Conservation (phyloP, 306 rosid species). For the Clitoria ternatea region DNA sequence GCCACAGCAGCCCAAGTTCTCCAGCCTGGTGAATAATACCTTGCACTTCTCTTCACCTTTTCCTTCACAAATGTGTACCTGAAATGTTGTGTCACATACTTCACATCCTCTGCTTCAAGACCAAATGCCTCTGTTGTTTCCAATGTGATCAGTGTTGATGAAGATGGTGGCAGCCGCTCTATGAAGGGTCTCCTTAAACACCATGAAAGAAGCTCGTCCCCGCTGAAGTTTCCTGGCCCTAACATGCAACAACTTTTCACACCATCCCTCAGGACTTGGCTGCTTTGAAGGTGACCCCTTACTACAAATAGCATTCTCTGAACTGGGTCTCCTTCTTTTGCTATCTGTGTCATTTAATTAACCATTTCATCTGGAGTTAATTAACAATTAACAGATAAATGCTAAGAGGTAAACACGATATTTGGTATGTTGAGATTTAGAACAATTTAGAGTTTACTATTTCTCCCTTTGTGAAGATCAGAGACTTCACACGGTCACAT, state of each 20-base stretch:
- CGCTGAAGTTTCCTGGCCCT: constrained; percentile 89
- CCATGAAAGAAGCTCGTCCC: constrained; percentile 91
- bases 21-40: constrained; percentile 94
- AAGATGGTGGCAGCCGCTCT: constrained; percentile 70
- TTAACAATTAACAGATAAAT: no score
- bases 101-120: constrained; percentile 75
- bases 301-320: constrained; percentile 89
- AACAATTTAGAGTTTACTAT: constrained; percentile 44
- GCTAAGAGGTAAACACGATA: no score
- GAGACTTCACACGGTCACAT: constrained; percentile 85
- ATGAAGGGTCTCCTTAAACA: constrained; percentile 78
- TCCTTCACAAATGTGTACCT: constrained; percentile 84
- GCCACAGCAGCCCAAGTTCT: constrained; percentile 94
- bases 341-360: constrained; percentile 44
- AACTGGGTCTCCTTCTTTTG: constrained; percentile 86
- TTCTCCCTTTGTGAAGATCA: constrained; percentile 92
- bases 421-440: not conserved
- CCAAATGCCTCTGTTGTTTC: constrained; percentile 88
- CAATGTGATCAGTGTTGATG: constrained; percentile 64
- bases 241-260: constrained; percentile 83
- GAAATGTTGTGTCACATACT: constrained; percentile 85
- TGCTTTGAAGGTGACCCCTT: constrained; percentile 86
- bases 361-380: not conserved
- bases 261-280: constrained; percentile 74
- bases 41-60: constrained; percentile 79